Conservation (phyloP, 2,329 filamentous ascomycete genomes). For the Aspergillus novofumigatus region DNA sequence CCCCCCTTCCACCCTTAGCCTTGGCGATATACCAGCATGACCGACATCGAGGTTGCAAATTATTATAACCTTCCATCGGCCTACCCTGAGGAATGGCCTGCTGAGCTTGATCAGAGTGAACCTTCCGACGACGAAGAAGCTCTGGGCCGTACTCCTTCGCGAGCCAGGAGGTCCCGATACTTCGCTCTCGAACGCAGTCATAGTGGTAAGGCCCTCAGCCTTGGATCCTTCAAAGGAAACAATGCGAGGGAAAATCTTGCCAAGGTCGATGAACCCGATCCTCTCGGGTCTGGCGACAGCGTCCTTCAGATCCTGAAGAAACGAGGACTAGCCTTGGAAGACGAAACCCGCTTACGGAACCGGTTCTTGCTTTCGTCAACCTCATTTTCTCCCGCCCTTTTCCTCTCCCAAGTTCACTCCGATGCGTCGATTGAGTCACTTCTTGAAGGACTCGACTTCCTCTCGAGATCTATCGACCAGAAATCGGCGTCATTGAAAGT, state of each 20-base stretch:
- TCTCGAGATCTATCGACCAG: slow-evolving; percentile 91
- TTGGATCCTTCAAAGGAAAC: slow-evolving; percentile 64
- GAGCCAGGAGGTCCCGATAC: slow-evolving; percentile 69
- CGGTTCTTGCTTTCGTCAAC: slow-evolving; percentile 94
- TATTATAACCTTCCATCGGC: slow-evolving; percentile 82
- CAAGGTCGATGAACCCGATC: slow-evolving; percentile 88
- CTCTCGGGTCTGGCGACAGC: slow-evolving; percentile 80
- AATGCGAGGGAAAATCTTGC: slow-evolving; percentile 72
- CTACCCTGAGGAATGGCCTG: slow-evolving; percentile 81
- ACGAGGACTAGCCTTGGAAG: slow-evolving; percentile 74
- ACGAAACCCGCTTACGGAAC: slow-evolving; percentile 76
- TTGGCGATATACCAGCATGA: slow-evolving; percentile 42
- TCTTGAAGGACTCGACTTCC: slow-evolving; percentile 73
- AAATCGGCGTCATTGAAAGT: slow-evolving; percentile 96
- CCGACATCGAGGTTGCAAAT: slow-evolving; percentile 76
- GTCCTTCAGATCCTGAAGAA: slow-evolving; percentile 76
- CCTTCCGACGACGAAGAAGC: slow-evolving; percentile 58
- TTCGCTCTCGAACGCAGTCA: slow-evolving; percentile 76
- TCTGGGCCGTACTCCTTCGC: slow-evolving; percentile 35
- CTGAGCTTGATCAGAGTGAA: slow-evolving; percentile 70
- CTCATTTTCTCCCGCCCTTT: slow-evolving; percentile 86
- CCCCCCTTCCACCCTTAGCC: slow-evolving; percentile 3
- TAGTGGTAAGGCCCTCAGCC: slow-evolving; percentile 62
- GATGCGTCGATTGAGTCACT: slow-evolving; percentile 78
- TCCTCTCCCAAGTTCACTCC: slow-evolving; percentile 87